Base-by-base conservation (phyloP, 495 filamentous ascomycete species). In the Penicillium manginii region DNA sequence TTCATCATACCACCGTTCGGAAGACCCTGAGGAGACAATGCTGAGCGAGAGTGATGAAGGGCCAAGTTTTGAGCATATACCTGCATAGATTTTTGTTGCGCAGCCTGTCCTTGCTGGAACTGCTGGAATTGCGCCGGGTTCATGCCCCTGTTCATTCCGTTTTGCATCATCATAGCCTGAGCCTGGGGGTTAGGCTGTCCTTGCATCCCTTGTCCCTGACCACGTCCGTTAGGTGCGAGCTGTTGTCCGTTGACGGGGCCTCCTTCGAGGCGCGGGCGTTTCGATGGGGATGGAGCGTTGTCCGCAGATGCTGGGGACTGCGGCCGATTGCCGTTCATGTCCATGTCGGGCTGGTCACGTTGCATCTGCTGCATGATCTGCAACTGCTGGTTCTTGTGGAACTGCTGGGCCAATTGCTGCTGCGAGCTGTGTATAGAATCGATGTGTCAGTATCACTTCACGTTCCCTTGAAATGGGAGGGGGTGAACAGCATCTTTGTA, bases 271-370 rank as follows among this genome's bases (percentile, higher is more conserved):
- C 93, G 91, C n/a, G 87, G 88, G 66, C 94, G 82, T 77, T 98
- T 98, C 53, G 88, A 91, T 9, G 94, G 93, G 21, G 94, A 97
- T 6, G 92, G 90, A 29, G 91, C 91, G 66, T 96, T 96, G 42
- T 97, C 93, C 26, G 84, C 85, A 7, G 88, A 87, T 29, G 88
- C 84, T 6, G 91, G 92, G 35, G 91, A 97, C 59, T 88, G 89
- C 23, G 91, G 87, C 45, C 90, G 86, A 65, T 88, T 87, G 50
- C 86, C 88, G 73, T 88, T 91, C 75, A 91, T 91, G 55, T 96
- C 92, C 77, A 96, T 91, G 48, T 90, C 89, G 7, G 91, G 91
- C 50, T 89, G 89, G 50, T 93, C 89, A 48, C 91, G 84, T 69
- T 91, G 88, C 89, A 96, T 93, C 70, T 87, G 86, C 55, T 87